Base-by-base conservation (phyloP, 352 stramenopile genomes). In the Pythium pyrilobum region DNA sequence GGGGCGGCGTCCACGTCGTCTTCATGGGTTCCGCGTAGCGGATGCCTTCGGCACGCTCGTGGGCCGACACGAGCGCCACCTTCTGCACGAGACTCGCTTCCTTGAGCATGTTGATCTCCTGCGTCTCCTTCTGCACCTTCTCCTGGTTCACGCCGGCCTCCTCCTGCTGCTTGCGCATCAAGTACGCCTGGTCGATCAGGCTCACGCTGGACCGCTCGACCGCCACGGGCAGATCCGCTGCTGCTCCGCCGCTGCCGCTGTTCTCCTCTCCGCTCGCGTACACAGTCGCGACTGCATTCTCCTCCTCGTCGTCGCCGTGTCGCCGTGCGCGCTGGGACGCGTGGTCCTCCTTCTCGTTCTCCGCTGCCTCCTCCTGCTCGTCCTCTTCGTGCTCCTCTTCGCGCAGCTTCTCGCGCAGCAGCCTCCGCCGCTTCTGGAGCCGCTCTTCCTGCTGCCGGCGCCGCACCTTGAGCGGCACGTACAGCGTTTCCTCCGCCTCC, bases 31-130 rank as follows among this genome's bases (percentile, higher is more conserved):
- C 69, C n/a, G 70, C 78, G 72, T 98, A 99, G 10, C 85, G 73
- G 28, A 96, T 89, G 8, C 95, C 96, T 56, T 97, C 74, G 4
- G 92, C 92, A 20, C 93, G 81, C 71, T 98, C 93, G 10, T 87
- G 82, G 3, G 87, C 92, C 15, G 89, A 97, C 60, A 98, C 89
- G 12, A 98, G 80, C 55, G 95, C 94, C 52, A 89, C 97, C 45
- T 97, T 99, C 68, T 98, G 93, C 24, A 99, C 94, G 60, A 98
- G 92, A 21, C 76, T 94, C 10, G 94, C 93, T 66, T 98, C 93
- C 55, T 96, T 96, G 36, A 98, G 82, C 70, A 98, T 97, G 15
- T 81, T 88, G 49, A 94, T 71, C 62, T 98, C 95, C 54, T 89
- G 74, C 23, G 81, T 78, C 41, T 91, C 78, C 64, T 94, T 84